These are phyloP conservation scores for Trametes cingulata DNA, from an alignment of 768 basidiomycete species.

Conservation along the genomic window DNA sequence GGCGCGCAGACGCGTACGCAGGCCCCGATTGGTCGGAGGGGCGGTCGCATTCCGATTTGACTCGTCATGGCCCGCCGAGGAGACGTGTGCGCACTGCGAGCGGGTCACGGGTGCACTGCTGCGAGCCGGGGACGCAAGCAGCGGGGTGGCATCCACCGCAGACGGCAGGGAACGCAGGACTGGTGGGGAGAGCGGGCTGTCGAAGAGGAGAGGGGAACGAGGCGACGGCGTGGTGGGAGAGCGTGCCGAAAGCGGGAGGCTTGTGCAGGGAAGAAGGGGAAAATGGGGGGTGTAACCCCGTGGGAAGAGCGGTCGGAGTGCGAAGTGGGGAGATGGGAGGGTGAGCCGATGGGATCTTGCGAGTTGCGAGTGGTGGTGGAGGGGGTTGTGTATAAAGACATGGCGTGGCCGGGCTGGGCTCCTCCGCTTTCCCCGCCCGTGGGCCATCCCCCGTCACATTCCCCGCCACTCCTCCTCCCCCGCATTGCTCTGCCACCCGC, in stretches of 20 bases:
- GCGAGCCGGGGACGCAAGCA: background rate
- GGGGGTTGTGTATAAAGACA: conserved; percentile 17
- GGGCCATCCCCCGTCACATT: conserved; percentile 9
- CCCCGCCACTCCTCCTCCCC: background rate
- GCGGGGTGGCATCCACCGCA: background rate
- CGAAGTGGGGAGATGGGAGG: conserved; percentile 5
- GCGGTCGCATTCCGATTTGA: conserved; percentile 10
- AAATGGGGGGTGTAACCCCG: background rate
- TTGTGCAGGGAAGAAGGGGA: background rate
- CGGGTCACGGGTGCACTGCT: background rate
- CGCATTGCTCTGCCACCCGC: background rate
- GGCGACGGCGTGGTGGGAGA: conserved; percentile 20
- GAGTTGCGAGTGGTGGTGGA: too few species aligned
- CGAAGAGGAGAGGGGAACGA: conserved; percentile 12
- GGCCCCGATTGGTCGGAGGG: conserved; percentile 7
- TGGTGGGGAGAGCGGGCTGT: conserved; percentile 1
- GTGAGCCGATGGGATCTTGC: conserved; percentile 7
- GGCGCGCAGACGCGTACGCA: background rate
- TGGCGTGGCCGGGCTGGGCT: conserved; percentile 9
- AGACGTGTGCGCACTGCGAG: background rate
- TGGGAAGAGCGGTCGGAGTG: conserved; percentile 13
- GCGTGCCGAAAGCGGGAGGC: conserved; percentile 4
- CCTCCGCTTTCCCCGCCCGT: conserved; percentile 19
- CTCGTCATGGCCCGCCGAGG: conserved; percentile 12
- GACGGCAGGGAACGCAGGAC: background rate